Conservation (phyloP, 495 filamentous ascomycete species). For the Articulospora tetracladia region DNA sequence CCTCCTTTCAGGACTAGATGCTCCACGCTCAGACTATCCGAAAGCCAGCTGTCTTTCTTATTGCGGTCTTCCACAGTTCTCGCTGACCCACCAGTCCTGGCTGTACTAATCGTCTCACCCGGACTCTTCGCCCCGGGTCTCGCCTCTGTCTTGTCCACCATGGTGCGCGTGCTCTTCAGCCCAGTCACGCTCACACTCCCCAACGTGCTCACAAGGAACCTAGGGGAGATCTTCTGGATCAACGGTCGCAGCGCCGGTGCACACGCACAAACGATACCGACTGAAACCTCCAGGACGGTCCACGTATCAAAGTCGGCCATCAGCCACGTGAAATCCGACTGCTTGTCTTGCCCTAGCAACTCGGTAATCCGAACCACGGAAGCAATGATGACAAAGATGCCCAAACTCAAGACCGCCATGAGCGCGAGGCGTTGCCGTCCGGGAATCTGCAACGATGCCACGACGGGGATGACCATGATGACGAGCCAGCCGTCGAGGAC, state of each 20-base stretch:
- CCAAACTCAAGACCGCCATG: not conserved
- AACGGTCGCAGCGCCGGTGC: not conserved
- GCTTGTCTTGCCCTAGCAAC: not conserved
- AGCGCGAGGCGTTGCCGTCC: not conserved
- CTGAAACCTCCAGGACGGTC: not conserved
- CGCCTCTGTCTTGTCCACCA: not conserved
- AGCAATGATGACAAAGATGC: conserved; percentile 2
- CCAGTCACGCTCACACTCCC: not conserved
- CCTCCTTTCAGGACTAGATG: no score
- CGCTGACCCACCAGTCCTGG: not conserved
- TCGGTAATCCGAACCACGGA: not conserved
- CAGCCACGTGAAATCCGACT: not conserved
- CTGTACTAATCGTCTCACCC: not conserved
- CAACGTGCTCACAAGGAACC: not conserved
- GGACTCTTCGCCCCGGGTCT: not conserved
- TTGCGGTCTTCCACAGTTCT: not conserved
- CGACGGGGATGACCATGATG: not conserved
- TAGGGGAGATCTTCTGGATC: not conserved
- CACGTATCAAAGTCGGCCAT: not conserved
- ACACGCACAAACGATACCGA: not conserved
- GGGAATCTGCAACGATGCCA: not conserved
- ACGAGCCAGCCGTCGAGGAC: not conserved
- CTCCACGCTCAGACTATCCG: no score
- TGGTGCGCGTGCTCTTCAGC: not conserved
- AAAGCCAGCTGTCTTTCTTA: not conserved